These are phyloP conservation scores for Vanrija pseudolonga DNA, from an alignment of 1,284 basidiomycete species.

Conservation along the genomic window DNA sequence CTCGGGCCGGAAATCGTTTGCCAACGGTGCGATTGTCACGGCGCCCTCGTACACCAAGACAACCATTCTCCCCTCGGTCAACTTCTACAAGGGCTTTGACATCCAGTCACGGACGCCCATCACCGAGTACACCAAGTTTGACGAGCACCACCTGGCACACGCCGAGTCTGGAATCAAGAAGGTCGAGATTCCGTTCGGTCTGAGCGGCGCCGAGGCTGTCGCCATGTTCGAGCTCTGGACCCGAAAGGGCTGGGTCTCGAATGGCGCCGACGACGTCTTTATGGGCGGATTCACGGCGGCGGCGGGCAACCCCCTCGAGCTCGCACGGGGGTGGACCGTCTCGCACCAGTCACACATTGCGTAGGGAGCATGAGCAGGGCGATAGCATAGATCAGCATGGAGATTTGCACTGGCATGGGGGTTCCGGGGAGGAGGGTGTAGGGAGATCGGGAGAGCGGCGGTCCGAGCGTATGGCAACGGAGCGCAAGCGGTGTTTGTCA, in stretches of 20 bases:
- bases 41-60: slow-evolving; percentile 35
- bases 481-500: too few relatives aligned
- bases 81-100: slow-evolving; percentile 24
- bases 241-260: slow-evolving; percentile 38
- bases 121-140: slow-evolving; percentile 38
- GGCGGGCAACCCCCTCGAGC: slow-evolving; percentile 41
- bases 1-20: slow-evolving; percentile 64
- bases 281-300: slow-evolving; percentile 35
- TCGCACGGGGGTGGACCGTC: slow-evolving; percentile 16
- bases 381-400: neutral
- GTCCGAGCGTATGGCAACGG: too few relatives aligned
- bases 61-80: slow-evolving; percentile 22
- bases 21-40: slow-evolving; percentile 35
- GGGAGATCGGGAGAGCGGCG: too few relatives aligned
- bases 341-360: slow-evolving; percentile 8
- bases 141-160: slow-evolving; percentile 35
- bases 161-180: slow-evolving; percentile 32
- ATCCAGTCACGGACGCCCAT: slow-evolving; percentile 26
- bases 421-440: too few relatives aligned
- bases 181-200: slow-evolving; percentile 38
- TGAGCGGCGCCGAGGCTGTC: slow-evolving; percentile 43
- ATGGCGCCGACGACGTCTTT: slow-evolving; percentile 46
- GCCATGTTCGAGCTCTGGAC: slow-evolving; percentile 47
- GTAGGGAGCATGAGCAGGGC: neutral
- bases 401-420: neutral